Base-by-base conservation (phyloP, 2,329 filamentous ascomycete species). In the Aplosporella prunicola region DNA sequence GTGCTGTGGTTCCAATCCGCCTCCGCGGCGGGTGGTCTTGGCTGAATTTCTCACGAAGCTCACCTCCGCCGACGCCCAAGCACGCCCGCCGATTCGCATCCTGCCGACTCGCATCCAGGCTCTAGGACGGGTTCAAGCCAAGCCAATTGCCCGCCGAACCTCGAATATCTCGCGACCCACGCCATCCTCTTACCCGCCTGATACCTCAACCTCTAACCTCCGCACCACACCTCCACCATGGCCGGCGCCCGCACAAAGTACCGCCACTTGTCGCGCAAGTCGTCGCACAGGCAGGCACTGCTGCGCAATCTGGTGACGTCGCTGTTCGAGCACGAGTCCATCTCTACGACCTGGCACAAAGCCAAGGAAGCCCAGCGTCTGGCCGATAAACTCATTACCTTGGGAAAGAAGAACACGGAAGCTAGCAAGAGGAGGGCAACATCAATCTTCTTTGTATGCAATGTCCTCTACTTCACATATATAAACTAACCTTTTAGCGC, bases 241-340 rank as follows among this genome's bases (percentile, higher is more conserved):
- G 87, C 86, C 47, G 87, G 87, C 53, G 86, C 84, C 48, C 71
- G 77, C 47, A 74, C 85, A 61, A 93, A 87, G 68, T 94, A 89
- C 67, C 81, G 91, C 50, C 84, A 93, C 63, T 71, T 98, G 44
- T 80, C 79, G 64, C 87, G 91, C 51, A 73, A 77, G 49, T 94
- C 87, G 35, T 71, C 89, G 39, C 91, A 95, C 60, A 78, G 91
- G 58, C 78, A 89, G 67, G 89, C 91, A 36, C 77, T 98, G 50
- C 79, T 98, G 49, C 86, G 91, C 55, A 95, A 96, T 65, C 72
- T 98, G 44, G 88, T 96, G 59, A 94, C 89, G 49, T 91, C 89
- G 38, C 82, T 98, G 48, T 82, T 98, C 66, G 74, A 84, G 62
- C 78, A 93, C 63, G 91, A 98, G 68, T 79, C 85, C 45, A 93